Base-by-base conservation (phyloP, 345 rosid species). In the Trapa incisa region DNA sequence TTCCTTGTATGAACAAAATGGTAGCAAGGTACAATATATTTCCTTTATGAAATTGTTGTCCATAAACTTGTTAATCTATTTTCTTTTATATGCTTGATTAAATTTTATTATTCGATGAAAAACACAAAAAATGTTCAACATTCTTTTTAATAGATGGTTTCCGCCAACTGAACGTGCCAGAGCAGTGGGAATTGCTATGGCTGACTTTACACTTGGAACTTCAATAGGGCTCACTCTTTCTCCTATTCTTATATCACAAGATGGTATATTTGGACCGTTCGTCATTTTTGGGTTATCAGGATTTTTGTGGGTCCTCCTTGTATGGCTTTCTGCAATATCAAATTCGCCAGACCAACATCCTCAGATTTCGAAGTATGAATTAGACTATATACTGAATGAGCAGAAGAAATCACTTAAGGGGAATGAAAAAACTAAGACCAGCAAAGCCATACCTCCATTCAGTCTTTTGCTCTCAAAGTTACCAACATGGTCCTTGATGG, bases 1-100 rank as follows among this genome's bases (percentile, higher is more conserved):
- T 90, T 75, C 99, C 99, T 79, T 84, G 92, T 61, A 90, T 93
- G 99, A 93, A 90, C 89, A 93, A 93, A 73, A 88, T 93, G 99
- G 85, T 90, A 62, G 92, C 85, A 35, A 93, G 97, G 97, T 93
- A 84, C 66, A 67, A 1, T 37, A 63, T 54, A 73, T 71, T 61
- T 76, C 58, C 16, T 67, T 57, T 67, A 58, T 72, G 68, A 75
- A 73, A 65, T 22, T 78, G 60, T 37, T 37, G 47, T 8, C 4
- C 29, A 47, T 61, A 38, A 69, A 66, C 42, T 58, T 47, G 36
- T 61, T 61, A 11, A 61, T 16, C 47, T 68, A 45, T 29, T 60
- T 68, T 13, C 38, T 29, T 17, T 33, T 58, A 15, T 10, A 5
- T n/a, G 60, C 8, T 54, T 54, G 6, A 22, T 68, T 73, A 52